phyloP scores from a whole-genome alignment of 495 filamentous ascomycete species.

The Penicilliopsis zonata region DNA sequence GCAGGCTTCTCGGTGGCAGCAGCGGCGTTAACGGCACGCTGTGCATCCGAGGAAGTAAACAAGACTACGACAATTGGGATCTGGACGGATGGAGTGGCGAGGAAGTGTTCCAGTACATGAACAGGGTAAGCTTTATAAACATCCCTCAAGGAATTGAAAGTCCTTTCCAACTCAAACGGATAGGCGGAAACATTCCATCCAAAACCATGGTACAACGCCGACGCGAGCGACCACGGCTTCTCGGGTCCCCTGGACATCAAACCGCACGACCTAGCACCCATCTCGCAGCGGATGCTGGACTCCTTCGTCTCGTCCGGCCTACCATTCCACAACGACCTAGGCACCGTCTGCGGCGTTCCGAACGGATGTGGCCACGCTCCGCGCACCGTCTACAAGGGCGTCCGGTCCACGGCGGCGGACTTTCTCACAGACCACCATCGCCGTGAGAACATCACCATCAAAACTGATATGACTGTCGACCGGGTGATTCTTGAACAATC shows the following conservation, averaged over 20 bases:
- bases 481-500: no score
- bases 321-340: constrained; percentile 36
- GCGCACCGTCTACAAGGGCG: constrained; percentile 35
- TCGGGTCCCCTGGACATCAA: constrained; percentile 34
- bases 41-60: constrained; percentile 46
- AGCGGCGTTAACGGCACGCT: constrained; percentile 50
- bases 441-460: constrained; percentile 23
- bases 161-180: no score
- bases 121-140: constrained; percentile 35
- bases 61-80: constrained; percentile 52
- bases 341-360: constrained; percentile 30
- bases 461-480: constrained; percentile 26
- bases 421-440: constrained; percentile 29
- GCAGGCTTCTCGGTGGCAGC: constrained; percentile 46
- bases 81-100: constrained; percentile 41
- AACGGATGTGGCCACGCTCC: constrained; percentile 41
- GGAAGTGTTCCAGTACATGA: constrained; percentile 40
- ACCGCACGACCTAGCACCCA: constrained; percentile 37
- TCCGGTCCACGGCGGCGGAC: constrained; percentile 36
- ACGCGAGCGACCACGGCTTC: constrained; percentile 26
- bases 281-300: constrained; percentile 32
- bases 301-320: constrained; percentile 34
- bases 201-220: constrained; percentile 29
- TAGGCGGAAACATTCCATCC: constrained; percentile 37
- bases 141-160: no score